A percentile compares a stretch with the other conserved stretches of the same genome.
These are phyloP conservation scores for Candida railenensis DNA, from an alignment of 805 yeast genomes.

Conservation along the genomic window DNA sequence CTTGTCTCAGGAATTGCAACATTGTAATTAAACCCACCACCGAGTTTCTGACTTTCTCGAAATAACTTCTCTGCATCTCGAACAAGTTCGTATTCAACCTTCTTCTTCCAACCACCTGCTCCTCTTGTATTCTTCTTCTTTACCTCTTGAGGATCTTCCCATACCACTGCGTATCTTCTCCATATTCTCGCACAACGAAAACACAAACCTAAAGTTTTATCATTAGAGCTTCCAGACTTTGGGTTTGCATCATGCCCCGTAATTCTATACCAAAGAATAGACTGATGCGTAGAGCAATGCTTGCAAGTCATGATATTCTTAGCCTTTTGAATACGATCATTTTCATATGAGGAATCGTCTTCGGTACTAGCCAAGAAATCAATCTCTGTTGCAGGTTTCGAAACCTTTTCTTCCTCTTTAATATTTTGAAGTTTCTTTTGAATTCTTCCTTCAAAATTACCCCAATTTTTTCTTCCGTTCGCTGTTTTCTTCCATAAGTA, in stretches of 20 bases:
- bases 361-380: conserved; percentile 60
- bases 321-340: conserved; percentile 42
- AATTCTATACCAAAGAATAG: conserved; percentile 67
- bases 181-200: conserved; percentile 85
- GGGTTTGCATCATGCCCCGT: conserved; percentile 55
- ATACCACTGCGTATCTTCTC: conserved; percentile 83
- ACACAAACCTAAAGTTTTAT: conserved; percentile 61
- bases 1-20: not conserved
- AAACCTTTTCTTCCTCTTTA: conserved; percentile 14
- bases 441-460: conserved; percentile 68
- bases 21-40: conserved; percentile 23
- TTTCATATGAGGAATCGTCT: conserved; percentile 73
- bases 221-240: conserved; percentile 20
- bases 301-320: conserved; percentile 58
- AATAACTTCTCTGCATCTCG: conserved; percentile 59
- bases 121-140: conserved; percentile 45
- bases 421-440: conserved; percentile 53
- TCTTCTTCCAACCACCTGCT: conserved; percentile 56
- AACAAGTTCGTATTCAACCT: conserved; percentile 64
- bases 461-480: conserved; percentile 78
- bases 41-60: conserved; percentile 43
- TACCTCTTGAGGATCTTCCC: conserved; percentile 80
- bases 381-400: conserved; percentile 10
- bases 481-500: conserved; percentile 90
- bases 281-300: conserved; percentile 59